Evolutionary conservation across 148 eudicot species (phyloP), one percentile per base, ranked within the genome.

Genomic region (Persicaria maculosa): DNA sequence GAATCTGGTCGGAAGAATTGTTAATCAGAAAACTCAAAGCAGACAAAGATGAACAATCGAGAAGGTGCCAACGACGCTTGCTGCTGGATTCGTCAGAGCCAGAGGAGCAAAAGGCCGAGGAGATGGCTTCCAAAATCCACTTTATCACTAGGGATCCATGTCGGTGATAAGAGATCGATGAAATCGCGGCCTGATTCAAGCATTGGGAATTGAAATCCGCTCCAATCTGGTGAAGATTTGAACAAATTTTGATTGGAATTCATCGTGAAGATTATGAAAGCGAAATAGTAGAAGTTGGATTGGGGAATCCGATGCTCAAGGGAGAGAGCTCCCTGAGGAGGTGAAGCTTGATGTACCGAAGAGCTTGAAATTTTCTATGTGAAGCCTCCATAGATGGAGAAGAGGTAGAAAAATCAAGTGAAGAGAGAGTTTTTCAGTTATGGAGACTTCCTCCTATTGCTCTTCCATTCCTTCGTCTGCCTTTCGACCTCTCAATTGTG

Each of bases 281-380:
- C 50, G 1, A 78, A 71, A 6, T 72, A 9, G 62, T 45, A 4
- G 76, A 54, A 50, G 54, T 65, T 10, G 47, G 59, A 2, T 77
- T 57, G 53, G 6, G 9, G 50, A 47, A n/a, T n/a, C n/a, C n/a
- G n/a, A n/a, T n/a, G n/a, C n/a, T n/a, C n/a, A 83, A 6, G 0
- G 88, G 88, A 9, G 88, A 85, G 58, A 80, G 80, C 12, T 25
- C 75, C 40, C 69, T 79, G 53, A 87, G 69, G 19, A 87, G 79
- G 20, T 85, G 86, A 1, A 74, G 74, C 45, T 80, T 57, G 72
- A 87, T 87, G 75, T 82, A 77, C 45, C 83, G 83, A 0, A 87
- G 75, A 47, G 84, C 82, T 5, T 76, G 50, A 12, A 79, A 48
- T 67, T 86, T 75, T 20, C 77, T 73, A 0, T n/a, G n/a, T n/a